Conservation (phyloP, 2,329 filamentous ascomycete genomes). For the Microascus cirrosus region DNA sequence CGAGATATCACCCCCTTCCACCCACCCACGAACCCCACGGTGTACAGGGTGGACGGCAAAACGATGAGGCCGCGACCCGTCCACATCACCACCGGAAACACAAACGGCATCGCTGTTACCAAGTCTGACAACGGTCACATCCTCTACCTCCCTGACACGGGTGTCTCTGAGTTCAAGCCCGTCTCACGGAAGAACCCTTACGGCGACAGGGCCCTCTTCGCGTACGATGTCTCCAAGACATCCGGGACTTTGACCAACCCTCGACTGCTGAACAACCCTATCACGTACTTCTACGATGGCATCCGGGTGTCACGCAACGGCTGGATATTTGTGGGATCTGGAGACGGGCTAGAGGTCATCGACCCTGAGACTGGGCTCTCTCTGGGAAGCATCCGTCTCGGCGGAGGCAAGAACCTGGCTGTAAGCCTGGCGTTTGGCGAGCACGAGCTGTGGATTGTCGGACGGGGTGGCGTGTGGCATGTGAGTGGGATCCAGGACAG, state of each 20-base stretch:
- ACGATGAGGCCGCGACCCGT: neutral
- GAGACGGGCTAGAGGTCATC: neutral
- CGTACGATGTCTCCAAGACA: neutral
- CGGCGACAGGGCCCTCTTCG: neutral
- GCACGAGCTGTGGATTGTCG: neutral
- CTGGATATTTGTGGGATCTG: neutral
- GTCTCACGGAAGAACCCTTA: neutral
- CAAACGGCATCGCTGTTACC: neutral
- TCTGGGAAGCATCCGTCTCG: neutral
- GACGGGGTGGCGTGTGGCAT: neutral
- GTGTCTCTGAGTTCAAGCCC: neutral
- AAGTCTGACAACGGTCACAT: neutral
- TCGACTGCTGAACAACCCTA: neutral
- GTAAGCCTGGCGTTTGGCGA: neutral
- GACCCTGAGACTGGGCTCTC: neutral
- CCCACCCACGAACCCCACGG: neutral
- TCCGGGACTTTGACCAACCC: neutral
- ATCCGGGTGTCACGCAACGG: neutral
- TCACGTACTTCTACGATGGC: neutral
- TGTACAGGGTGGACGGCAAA: neutral
- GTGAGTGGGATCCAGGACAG: neutral
- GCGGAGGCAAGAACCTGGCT: neutral
- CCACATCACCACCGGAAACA: neutral
- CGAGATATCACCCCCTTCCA: neutral
- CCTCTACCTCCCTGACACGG: neutral